Percentiles rank a stretch among this genome's conserved stretches.
phyloP scores from a whole-genome alignment of 352 stramenopile species.

The Hyaloperonospora brassicae region DNA sequence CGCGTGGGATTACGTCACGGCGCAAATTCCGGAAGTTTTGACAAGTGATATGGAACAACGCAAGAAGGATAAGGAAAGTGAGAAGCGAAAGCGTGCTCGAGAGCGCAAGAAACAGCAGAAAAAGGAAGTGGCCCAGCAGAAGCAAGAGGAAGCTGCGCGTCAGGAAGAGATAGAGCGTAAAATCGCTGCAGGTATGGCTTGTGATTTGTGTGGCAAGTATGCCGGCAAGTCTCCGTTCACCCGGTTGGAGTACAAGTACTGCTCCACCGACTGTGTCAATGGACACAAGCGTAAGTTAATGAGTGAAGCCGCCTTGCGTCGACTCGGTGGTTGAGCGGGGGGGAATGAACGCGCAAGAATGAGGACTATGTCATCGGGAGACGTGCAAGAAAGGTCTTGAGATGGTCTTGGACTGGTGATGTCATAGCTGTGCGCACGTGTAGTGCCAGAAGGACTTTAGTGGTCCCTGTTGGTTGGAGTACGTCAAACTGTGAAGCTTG shows the following conservation, averaged over 20 bases:
- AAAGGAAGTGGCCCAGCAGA: conserved; percentile 55
- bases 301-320: conserved; percentile 85
- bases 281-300: conserved; percentile 90
- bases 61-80: conserved; percentile 79
- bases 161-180: conserved; percentile 63
- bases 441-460: conserved; percentile 1
- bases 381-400: conserved; percentile 16
- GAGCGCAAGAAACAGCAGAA: conserved; percentile 90
- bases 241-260: conserved; percentile 91
- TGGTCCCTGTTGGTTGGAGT: conserved; percentile 1
- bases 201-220: conserved; percentile 72
- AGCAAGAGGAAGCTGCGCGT: conserved; percentile 56
- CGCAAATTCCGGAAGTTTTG: conserved; percentile 65
- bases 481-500: not conserved
- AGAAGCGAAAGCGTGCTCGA: conserved; percentile 80
- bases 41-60: conserved; percentile 80
- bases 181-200: conserved; percentile 65
- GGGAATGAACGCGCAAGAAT: conserved; percentile 9
- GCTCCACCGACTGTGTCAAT: conserved; percentile 89
- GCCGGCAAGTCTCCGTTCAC: conserved; percentile 84
- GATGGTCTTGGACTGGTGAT: conserved; percentile 14
- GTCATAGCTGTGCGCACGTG: conserved; percentile 33
- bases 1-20: conserved; percentile 60
- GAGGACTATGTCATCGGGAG: not conserved
- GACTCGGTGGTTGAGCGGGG: conserved; percentile 57